Evolutionary conservation across 805 yeast species (phyloP).

Genomic region (Starmerella roubikii): DNA sequence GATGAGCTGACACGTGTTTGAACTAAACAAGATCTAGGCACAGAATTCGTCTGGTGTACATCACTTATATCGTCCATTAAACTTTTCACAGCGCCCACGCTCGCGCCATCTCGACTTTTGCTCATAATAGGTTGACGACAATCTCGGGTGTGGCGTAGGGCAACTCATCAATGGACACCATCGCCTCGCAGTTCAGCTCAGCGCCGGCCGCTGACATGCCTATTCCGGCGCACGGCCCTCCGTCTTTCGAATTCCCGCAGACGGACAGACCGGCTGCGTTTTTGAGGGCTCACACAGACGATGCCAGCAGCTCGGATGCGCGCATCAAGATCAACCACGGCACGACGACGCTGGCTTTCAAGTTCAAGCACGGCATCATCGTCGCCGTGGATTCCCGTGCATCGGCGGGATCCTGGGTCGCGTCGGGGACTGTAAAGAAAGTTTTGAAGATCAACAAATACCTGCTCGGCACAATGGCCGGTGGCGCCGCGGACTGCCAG

Average conservation of each 20-base stretch:
- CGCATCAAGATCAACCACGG: constrained; percentile 96
- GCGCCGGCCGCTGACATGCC: constrained; percentile 3
- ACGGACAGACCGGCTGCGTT: constrained; percentile 82
- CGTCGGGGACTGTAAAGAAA: constrained; percentile 93
- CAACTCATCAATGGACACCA: constrained; percentile 24
- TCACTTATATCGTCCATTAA: no score
- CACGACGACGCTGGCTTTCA: constrained; percentile 93
- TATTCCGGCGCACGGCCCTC: constrained; percentile 1
- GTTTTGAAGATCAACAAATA: constrained; percentile 94
- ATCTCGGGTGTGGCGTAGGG: no score
- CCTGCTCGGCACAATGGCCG: constrained; percentile 95
- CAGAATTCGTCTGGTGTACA: no score
- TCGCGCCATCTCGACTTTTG: no score
- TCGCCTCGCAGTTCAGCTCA: constrained; percentile 20
- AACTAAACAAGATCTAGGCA: no score
- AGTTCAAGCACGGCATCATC: constrained; percentile 85
- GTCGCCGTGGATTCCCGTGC: constrained; percentile 98
- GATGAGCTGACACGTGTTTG: no score
- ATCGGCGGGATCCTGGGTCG: constrained; percentile 95
- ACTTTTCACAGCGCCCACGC: no score
- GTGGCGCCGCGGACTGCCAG: constrained; percentile 99
- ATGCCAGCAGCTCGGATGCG: constrained; percentile 81
- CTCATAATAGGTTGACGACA: no score
- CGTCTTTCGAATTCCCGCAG: constrained; percentile 52
- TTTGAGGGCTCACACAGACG: constrained; percentile 96